Percentiles rank a stretch among this genome's conserved stretches.
These are phyloP conservation scores for Leptodermis oblonga DNA, from an alignment of 257 asterid species.

Conservation along the genomic window DNA sequence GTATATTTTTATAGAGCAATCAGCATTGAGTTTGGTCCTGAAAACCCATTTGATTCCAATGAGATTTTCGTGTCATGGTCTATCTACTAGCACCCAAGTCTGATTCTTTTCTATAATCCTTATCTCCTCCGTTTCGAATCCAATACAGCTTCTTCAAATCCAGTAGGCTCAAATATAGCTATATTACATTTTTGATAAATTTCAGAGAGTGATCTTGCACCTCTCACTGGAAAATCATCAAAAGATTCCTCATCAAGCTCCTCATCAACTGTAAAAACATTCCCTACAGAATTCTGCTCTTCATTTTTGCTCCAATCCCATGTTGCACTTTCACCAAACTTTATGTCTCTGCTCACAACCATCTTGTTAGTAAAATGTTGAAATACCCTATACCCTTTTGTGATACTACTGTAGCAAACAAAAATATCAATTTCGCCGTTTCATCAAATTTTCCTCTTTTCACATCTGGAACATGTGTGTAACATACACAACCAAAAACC, in stretches of 20 bases:
- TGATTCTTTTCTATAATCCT: not conserved
- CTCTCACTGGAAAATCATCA: not conserved
- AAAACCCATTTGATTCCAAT: constrained; percentile 16
- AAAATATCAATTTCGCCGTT: no score
- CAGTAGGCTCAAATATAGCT: not conserved
- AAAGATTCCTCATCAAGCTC: not conserved
- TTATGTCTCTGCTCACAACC: no score
- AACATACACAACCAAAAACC: no score
- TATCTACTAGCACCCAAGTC: not conserved
- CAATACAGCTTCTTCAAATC: not conserved
- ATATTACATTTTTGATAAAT: constrained; percentile 7
- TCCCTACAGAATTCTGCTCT: not conserved
- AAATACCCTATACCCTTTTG: no score
- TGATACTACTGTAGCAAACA: no score
- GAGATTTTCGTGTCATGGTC: not conserved
- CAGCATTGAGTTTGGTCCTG: no score
- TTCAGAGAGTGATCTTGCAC: no score
- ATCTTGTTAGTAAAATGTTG: no score
- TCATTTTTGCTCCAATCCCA: no score
- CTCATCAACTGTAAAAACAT: not conserved
- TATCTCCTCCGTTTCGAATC: not conserved
- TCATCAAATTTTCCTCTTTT: no score
- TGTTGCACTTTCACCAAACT: no score
- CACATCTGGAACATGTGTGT: no score
- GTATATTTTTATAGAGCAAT: constrained; percentile 9